Base-by-base conservation (phyloP, 306 rosid species). In the Aeschynomene evenia region DNA sequence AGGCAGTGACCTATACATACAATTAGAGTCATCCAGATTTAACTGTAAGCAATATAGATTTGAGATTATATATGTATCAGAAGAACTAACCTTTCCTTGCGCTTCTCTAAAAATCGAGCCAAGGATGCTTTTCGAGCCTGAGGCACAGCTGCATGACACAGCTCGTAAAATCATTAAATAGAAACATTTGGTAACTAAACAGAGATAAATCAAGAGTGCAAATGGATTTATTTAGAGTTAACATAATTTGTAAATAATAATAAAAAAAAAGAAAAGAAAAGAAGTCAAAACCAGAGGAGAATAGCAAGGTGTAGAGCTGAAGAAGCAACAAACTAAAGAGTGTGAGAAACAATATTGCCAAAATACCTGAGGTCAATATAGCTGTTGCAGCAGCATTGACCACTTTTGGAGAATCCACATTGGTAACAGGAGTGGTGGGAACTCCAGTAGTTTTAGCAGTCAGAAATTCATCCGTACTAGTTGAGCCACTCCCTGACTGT, bases 111-210 rank as follows among this genome's bases (percentile, higher is more conserved):
- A 77, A 89, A 92, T 7, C 98, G 83, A 66, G 92, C 92, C 89
- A 92, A 81, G 48, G 98, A 89, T 76, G 96, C 96, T 84, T 92
- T 89, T 1, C 96, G 88, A 9, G 96, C 89, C 84, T 92, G 98
- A 65, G 98, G 96, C 55, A 89, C 91, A 26, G 96, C 88, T 84
- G 80, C 66, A 73, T 45, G 18, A 50, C 68, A 73, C 26, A 34
- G 36, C 34, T 64, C 24, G 6, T 33, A 45, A 59, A 70, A 70
- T 64, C 64, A 63, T 73, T 31, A 53, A 40, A 51, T 13, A 19
- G 56, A 2, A 68, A 54, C 58, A 72, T 23, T 77, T 62, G 12
- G 13, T 26, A 49, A 60, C 53, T 12, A 51, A 42, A 76, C 66
- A 53, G n/a, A 4, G 28, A 39, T 57, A 72, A 67, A 23, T 37